Conservation (phyloP, 2,329 filamentous ascomycete species). For the Apiospora malaysiana region DNA sequence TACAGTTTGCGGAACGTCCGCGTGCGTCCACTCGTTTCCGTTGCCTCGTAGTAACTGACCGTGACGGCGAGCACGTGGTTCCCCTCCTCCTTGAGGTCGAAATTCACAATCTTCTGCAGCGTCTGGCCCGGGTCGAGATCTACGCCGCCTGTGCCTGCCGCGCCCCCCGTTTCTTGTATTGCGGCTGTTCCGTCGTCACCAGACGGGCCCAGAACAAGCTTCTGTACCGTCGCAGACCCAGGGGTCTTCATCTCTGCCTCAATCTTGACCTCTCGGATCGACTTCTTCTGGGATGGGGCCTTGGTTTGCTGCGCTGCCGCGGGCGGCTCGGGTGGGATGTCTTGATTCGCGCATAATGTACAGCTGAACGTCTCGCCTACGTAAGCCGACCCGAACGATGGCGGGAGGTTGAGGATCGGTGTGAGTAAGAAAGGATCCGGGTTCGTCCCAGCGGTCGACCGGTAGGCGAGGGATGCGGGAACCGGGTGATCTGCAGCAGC, state of each 20-base stretch:
- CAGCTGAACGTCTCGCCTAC: conserved; percentile 95
- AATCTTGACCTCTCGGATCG: conserved; percentile 78
- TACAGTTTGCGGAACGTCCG: conserved; percentile 94
- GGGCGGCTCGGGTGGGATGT: conserved; percentile 49
- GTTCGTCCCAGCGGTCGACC: conserved; percentile 49
- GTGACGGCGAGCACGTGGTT: conserved; percentile 93
- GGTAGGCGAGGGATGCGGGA: conserved; percentile 78
- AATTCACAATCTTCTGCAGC: conserved; percentile 80
- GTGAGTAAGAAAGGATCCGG: conserved; percentile 63
- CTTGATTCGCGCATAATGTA: conserved; percentile 95
- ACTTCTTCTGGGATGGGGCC: conserved; percentile 36
- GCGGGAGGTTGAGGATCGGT: conserved; percentile 79
- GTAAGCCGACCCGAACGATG: conserved; percentile 91
- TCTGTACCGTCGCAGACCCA: conserved; percentile 61
- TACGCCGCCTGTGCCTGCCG: conserved; percentile 35
- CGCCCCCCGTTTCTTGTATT: conserved; percentile 1
- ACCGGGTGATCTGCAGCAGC: conserved; percentile 41
- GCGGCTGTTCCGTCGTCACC: neutral
- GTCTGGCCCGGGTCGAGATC: conserved; percentile 70
- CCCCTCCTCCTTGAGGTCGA: conserved; percentile 92
- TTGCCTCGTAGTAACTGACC: conserved; percentile 90
- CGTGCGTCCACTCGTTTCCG: conserved; percentile 71
- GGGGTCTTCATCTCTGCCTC: conserved; percentile 96
- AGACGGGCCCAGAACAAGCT: conserved; percentile 63
- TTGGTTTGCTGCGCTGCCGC: conserved; percentile 22